Base-by-base conservation (phyloP, 257 asterid genomes). In the Ophiorrhiza pumila region DNA sequence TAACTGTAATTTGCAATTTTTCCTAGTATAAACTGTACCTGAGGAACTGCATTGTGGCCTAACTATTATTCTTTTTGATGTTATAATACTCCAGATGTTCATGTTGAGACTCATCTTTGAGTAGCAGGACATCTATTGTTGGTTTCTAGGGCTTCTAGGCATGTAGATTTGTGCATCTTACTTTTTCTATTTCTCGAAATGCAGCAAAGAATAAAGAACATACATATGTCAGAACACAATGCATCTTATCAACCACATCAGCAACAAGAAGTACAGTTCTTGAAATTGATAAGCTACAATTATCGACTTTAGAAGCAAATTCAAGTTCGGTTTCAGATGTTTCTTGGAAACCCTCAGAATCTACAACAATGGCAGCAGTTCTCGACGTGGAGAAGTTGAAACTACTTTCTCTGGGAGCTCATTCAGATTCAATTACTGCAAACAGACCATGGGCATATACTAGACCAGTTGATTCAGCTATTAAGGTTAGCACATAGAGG, bases 191-290 rank as follows among this genome's bases (percentile, higher is more conserved):
- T 68, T 41, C 60, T 57, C 53, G 65, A 47, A 82, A 74, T 88
- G 89, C 97, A 94, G 99, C 95, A 46, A 94, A 86, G 80, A 77
- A 73, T 74, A 87, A 89, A 80, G 97, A 84, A n/a, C 43, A 85
- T 34, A 72, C 78, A 69, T 74, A 69, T 76, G 79, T 82, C 64
- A 87, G 88, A 80, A 79, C 93, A 37, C 96, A 90, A 76, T 91
- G 97, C 77, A 71, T 84, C 82, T 78, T 91, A 78, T 82, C 97
- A 74, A 78, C 90, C 49, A 69, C 94, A 79, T 82, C 89, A 57
- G 73, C 86, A 76, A 79, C 87, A 79, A 81, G 87, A 39, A 77
- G 89, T 76, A 73, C 90, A 56, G 79, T 89, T 68, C 85, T 91
- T 23, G 95, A 87, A 73, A 75, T 88, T 68, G 95, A 91, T 84